Base-by-base conservation (phyloP, 495 filamentous ascomycete species). In the Terfezia boudieri region DNA sequence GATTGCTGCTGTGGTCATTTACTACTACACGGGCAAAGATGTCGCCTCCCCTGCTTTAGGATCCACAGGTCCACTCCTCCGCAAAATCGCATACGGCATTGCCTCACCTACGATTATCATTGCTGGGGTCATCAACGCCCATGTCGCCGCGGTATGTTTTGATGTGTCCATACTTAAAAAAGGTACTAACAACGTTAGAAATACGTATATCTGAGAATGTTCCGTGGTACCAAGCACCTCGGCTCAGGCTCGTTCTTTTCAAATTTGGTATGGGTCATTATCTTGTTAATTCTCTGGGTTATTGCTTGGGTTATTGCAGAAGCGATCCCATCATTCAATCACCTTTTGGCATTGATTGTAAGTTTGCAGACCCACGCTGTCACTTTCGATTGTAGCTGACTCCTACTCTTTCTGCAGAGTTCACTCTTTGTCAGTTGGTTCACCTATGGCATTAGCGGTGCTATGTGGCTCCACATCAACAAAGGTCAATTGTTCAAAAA, bases 21-120 rank as follows among this genome's bases (percentile, higher is more conserved):
- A 89, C 69, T 71, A 67, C 65, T 92, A 76, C 62, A 77, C 79
- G 36, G 85, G 86, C n/a, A 64, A 66, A 1, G 66, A 69, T n/a
- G 84, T 89, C 43, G 58, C 68, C 7, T 79, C 78, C 1, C 84
- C 84, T 0, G 83, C 83, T 4, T 72, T 89, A 0, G 73, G 78
- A 14, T 79, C 79, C 0, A 77, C 81, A 9, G 72, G 76, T 10
- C 67, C 69, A 1, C 32, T 76, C 0, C 64, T 88, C 14, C 74
- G 76, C 55, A 86, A 84, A 66, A 66, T 87, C 38, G 81, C 83
- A 3, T 93, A 83, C 61, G 85, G 84, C 16, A 71, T 92, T 56
- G 84, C 84, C 36, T 71, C 85, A 14, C 86, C 86, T 0, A 84
- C 82, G 14, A 77, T 83, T 56, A 68, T 83, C 46, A 71, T 83